phyloP scores from a whole-genome alignment of 202 grass and related monocot genomes.

The Panicum hallii region DNA sequence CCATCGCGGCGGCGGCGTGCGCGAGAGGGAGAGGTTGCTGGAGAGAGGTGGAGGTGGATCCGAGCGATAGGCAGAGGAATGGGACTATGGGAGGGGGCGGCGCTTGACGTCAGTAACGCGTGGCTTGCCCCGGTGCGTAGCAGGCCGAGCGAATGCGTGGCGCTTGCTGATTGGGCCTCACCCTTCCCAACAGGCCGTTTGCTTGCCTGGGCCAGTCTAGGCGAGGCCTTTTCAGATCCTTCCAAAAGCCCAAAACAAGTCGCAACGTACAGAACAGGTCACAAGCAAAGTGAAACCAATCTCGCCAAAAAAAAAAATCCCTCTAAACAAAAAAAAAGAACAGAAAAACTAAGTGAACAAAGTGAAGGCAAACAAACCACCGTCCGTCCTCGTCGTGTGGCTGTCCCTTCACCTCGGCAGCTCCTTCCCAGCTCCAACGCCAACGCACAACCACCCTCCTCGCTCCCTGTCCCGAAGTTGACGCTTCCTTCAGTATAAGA shows the following conservation, averaged over 20 bases:
- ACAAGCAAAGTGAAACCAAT: no score
- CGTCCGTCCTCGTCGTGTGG: slow-evolving; percentile 29
- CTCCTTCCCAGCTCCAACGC: slow-evolving; percentile 9
- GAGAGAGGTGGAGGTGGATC: not conserved
- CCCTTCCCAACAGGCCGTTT: not conserved
- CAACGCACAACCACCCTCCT: slow-evolving; percentile 36
- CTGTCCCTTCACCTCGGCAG: slow-evolving; percentile 42
- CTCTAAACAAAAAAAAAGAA: not conserved
- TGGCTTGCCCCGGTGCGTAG: not conserved
- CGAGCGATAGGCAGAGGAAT: not conserved
- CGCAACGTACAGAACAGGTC: no score
- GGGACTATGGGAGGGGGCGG: not conserved
- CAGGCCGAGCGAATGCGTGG: not conserved
- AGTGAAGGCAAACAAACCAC: not conserved
- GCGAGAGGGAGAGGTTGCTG: not conserved
- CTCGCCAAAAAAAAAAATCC: not conserved
- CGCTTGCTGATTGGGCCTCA: not conserved
- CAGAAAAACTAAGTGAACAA: not conserved
- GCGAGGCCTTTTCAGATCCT: not conserved
- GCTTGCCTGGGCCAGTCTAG: not conserved
- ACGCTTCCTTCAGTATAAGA: slow-evolving; percentile 24
- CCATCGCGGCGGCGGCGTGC: slow-evolving; percentile 39
- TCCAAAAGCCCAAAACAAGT: not conserved
- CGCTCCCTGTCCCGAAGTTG: slow-evolving; percentile 15
- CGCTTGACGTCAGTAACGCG: not conserved